Evolutionary conservation across 1,284 basidiomycete species (phyloP).

Genomic region (Sanghuangporus baumii): DNA sequence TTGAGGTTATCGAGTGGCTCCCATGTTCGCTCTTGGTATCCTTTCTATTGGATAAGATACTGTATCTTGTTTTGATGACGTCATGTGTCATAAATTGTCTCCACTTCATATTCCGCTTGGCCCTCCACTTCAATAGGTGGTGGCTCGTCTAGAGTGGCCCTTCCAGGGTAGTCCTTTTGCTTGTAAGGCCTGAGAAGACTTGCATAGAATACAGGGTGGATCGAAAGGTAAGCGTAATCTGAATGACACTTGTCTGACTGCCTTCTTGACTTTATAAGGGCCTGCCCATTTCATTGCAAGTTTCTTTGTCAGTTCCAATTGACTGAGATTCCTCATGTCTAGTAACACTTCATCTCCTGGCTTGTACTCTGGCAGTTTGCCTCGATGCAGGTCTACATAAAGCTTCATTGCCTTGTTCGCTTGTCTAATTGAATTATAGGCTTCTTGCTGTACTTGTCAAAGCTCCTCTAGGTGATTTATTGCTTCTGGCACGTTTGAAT

Average conservation of each 20-base stretch:
- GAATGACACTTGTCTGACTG: too few species aligned
- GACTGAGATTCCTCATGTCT: too few species aligned
- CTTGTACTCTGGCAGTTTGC: not conserved
- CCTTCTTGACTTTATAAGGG: too few species aligned
- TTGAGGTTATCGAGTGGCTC: not conserved
- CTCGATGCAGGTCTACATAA: conserved; percentile 21
- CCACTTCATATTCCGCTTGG: not conserved
- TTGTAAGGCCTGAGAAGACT: too few species aligned
- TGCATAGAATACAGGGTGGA: too few species aligned
- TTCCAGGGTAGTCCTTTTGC: too few species aligned
- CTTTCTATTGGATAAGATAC: not conserved
- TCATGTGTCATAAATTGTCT: not conserved
- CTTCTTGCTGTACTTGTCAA: not conserved
- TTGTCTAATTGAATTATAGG: conserved; percentile 12
- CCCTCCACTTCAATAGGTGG: not conserved
- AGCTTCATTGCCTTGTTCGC: conserved; percentile 21
- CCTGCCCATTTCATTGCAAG: too few species aligned
- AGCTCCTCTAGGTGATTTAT: not conserved
- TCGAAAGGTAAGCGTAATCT: too few species aligned
- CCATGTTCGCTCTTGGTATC: not conserved
- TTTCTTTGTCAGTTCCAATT: too few species aligned
- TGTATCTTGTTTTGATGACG: not conserved
- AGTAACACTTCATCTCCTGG: too few species aligned
- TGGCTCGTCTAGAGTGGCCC: not conserved
- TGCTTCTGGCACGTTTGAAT: not conserved